Evolutionary conservation across 305 asterid genomes (phyloP).

Genomic region (Fraxinus angustifolia): DNA sequence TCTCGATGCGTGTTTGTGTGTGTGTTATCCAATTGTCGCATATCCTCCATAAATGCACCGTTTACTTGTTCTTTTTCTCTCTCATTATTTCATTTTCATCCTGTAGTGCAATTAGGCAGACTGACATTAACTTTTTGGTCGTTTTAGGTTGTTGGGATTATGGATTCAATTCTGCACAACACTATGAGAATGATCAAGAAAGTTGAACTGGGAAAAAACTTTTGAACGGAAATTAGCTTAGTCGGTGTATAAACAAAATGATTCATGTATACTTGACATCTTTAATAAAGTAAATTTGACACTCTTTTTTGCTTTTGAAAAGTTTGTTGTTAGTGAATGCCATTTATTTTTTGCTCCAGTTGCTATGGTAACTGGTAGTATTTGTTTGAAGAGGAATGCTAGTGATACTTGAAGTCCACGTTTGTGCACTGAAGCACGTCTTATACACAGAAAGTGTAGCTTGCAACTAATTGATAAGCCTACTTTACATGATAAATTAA

Average conservation of each 20-base stretch:
- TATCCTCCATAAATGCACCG: neutral
- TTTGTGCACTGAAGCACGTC: neutral
- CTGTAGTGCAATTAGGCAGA: neutral
- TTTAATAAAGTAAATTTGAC: neutral
- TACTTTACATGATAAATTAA: neutral
- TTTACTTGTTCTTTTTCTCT: neutral
- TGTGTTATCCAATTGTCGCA: neutral
- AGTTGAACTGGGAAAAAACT: slow-evolving; percentile 85
- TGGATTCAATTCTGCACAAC: slow-evolving; percentile 80
- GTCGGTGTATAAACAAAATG: neutral
- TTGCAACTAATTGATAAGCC: neutral
- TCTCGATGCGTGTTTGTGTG: too few relatives aligned
- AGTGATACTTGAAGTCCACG: neutral
- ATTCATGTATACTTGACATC: neutral
- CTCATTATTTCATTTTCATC: neutral
- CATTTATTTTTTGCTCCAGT: neutral
- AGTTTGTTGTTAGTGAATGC: neutral
- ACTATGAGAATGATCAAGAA: slow-evolving; percentile 64
- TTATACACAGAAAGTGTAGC: neutral
- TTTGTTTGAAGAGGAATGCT: neutral
- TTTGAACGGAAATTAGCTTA: slow-evolving; percentile 37
- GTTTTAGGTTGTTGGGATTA: slow-evolving; percentile 87
- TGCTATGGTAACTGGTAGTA: neutral
- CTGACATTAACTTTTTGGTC: slow-evolving; percentile 7
- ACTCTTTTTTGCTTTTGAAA: neutral